These are phyloP conservation scores for Trichoderma brevicompactum DNA, from an alignment of 2,329 filamentous ascomycete species.

Conservation along the genomic window DNA sequence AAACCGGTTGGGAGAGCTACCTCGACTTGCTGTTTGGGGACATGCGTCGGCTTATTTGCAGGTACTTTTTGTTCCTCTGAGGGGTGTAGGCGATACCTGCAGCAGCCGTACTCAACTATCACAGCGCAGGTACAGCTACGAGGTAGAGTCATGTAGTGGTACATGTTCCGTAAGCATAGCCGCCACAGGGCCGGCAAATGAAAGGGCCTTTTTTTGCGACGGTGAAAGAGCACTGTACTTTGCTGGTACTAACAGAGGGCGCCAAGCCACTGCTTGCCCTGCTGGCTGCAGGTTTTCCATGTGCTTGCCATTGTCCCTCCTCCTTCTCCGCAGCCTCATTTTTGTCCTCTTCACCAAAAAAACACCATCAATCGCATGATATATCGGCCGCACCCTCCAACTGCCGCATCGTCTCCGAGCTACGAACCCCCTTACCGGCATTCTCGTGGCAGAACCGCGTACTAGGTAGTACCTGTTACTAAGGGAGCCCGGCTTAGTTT, in stretches of 20 bases:
- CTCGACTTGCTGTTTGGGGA: not conserved
- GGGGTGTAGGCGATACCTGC: constrained; percentile 1
- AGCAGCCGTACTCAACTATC: not conserved
- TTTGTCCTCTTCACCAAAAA: not conserved
- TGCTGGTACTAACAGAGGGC: too few species aligned
- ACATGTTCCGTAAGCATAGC: not conserved
- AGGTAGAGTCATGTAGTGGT: not conserved
- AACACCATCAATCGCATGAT: not conserved
- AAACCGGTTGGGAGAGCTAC: constrained; percentile 14
- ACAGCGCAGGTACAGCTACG: not conserved
- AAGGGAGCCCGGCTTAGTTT: not conserved
- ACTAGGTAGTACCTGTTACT: not conserved
- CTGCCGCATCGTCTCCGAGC: not conserved
- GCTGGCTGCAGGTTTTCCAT: too few species aligned
- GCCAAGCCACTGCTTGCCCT: too few species aligned
- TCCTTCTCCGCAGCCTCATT: not conserved
- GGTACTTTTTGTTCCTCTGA: not conserved
- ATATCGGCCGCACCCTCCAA: not conserved
- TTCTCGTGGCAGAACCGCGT: not conserved
- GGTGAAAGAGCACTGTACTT: not conserved
- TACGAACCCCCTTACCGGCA: not conserved
- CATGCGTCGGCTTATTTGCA: constrained; percentile 8
- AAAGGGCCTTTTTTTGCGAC: not conserved
- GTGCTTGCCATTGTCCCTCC: too few species aligned
- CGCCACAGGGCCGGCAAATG: not conserved